Percentiles rank a stretch among this genome's conserved stretches.
Conservation (phyloP, 805 yeast genomes). For the Cyberlindnera galapagoensis region DNA sequence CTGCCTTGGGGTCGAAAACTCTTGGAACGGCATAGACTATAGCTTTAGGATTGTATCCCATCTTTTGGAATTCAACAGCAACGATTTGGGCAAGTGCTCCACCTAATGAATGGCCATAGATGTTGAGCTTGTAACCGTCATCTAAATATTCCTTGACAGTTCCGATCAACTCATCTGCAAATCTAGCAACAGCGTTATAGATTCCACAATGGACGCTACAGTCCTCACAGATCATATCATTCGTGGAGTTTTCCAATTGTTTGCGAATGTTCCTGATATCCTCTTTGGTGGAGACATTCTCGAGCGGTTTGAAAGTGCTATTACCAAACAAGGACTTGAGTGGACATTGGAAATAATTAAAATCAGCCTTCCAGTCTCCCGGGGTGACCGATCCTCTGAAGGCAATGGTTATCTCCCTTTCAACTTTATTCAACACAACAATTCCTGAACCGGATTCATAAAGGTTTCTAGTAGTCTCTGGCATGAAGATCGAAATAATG, state of each 20-base stretch:
- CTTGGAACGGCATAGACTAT: slow-evolving; percentile 61
- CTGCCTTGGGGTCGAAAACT: slow-evolving; percentile 48
- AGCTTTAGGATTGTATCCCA: slow-evolving; percentile 47
- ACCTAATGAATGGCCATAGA: slow-evolving; percentile 73
- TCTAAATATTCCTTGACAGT: slow-evolving; percentile 26
- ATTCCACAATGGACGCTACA: slow-evolving; percentile 67
- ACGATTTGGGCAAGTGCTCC: slow-evolving; percentile 62
- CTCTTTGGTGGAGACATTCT: too few relatives aligned
- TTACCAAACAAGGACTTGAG: slow-evolving; percentile 38
- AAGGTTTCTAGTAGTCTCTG: slow-evolving; percentile 21
- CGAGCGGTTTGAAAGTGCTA: too few relatives aligned
- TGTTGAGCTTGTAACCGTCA: slow-evolving; percentile 43
- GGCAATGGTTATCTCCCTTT: slow-evolving; percentile 38
- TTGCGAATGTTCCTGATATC: slow-evolving; percentile 1
- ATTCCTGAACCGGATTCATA: slow-evolving; percentile 49
- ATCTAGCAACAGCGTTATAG: slow-evolving; percentile 36
- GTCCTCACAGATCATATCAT: slow-evolving; percentile 31
- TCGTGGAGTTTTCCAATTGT: background rate
- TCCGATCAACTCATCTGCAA: slow-evolving; percentile 31
- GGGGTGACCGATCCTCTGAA: slow-evolving; percentile 61
- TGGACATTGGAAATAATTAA: slow-evolving; percentile 37
- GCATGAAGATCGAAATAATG: slow-evolving; percentile 9
- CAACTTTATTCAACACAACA: slow-evolving; percentile 41
- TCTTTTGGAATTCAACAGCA: slow-evolving; percentile 36
- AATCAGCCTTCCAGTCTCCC: slow-evolving; percentile 58